Conservation (phyloP, 2,329 filamentous ascomycete species). For the Diplodia corticola region DNA sequence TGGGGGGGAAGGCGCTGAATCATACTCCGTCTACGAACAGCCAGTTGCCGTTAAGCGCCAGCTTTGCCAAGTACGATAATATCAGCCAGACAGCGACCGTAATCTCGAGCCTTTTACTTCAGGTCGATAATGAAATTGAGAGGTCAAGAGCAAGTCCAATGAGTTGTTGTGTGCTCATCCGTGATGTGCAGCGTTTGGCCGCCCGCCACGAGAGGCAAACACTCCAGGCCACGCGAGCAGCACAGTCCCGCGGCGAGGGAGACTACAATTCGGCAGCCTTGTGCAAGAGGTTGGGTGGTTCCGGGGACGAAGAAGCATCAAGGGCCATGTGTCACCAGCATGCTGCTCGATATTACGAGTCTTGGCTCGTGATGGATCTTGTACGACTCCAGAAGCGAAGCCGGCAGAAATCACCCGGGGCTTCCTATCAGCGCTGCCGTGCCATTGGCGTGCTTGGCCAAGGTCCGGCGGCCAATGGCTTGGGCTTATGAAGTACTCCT, state of each 20-base stretch:
- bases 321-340: slow-evolving; percentile 10
- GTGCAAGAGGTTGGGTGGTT: not conserved
- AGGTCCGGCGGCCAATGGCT: not conserved
- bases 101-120: slow-evolving; percentile 18
- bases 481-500: not conserved
- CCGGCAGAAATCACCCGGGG: not conserved
- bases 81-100: not conserved
- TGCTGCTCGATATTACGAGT: not conserved
- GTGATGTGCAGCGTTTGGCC: no score
- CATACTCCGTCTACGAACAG: not conserved
- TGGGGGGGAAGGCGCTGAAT: not conserved
- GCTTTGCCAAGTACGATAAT: slow-evolving; percentile 18
- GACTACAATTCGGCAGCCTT: not conserved
- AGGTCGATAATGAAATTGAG: slow-evolving; percentile 22
- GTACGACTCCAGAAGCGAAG: not conserved
- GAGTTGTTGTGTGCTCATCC: not conserved
- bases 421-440: not conserved
- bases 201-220: no score
- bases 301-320: not conserved
- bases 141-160: not conserved
- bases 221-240: not conserved
- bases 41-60: not conserved
- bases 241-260: not conserved
- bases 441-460: not conserved
- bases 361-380: not conserved